These are phyloP conservation scores for Zancudomyces culisetae DNA, from an alignment of 371 early-diverging fungal genomes.

Conservation along the genomic window DNA sequence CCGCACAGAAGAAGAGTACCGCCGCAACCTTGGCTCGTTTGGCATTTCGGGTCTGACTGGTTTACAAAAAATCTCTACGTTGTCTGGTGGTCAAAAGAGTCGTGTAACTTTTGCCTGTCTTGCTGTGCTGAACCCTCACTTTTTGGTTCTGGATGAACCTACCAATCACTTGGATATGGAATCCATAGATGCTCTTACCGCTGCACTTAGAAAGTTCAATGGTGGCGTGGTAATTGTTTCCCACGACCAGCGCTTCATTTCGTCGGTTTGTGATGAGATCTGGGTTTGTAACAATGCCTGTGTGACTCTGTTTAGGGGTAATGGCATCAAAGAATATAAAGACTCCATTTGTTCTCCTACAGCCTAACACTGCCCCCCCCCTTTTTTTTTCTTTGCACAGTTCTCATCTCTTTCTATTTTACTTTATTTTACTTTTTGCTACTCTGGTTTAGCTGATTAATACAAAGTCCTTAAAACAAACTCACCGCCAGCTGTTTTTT, in stretches of 20 bases:
- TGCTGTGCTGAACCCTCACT: conserved; percentile 78
- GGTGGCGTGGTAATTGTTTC: conserved; percentile 87
- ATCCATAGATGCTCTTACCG: conserved; percentile 75
- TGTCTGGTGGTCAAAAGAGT: conserved; percentile 97
- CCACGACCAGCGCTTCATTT: conserved; percentile 84
- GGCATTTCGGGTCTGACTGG: conserved; percentile 92
- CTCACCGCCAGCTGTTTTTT: too few relatives aligned
- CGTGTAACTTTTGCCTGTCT: conserved; percentile 92
- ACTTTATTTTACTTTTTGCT: background rate
- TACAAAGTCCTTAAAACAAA: too few relatives aligned
- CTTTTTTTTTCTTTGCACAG: background rate
- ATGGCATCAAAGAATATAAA: conserved; percentile 29
- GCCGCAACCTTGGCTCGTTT: conserved; percentile 80
- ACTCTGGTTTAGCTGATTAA: too few relatives aligned
- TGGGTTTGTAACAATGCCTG: conserved; percentile 56
- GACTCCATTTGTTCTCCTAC: conserved; percentile 23
- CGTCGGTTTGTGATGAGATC: conserved; percentile 69
- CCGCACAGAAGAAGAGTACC: conserved; percentile 82
- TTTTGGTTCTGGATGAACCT: conserved; percentile 93
- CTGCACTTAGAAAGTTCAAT: conserved; percentile 52
- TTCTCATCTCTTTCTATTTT: background rate
- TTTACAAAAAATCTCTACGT: conserved; percentile 77
- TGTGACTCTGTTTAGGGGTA: conserved; percentile 22
- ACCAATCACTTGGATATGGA: conserved; percentile 83
- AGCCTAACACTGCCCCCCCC: background rate